phyloP scores from a whole-genome alignment of 257 asterid species.

The Fraxinus cuspidata region DNA sequence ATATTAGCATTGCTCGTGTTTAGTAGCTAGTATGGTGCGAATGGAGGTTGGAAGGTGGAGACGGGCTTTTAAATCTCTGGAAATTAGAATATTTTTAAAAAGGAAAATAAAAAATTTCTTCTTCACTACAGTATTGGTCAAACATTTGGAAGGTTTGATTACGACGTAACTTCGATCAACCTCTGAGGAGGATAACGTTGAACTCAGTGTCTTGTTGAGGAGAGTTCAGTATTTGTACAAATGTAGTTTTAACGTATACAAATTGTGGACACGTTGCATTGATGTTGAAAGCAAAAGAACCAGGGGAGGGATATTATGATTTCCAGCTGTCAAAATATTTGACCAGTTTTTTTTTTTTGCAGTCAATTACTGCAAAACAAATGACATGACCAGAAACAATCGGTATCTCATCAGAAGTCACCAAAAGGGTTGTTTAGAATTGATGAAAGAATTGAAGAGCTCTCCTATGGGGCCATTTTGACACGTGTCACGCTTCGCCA shows the following conservation, averaged over 20 bases:
- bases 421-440: slow-evolving; percentile 17
- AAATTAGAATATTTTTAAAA: neutral
- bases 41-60: neutral
- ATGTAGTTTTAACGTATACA: neutral
- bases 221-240: slow-evolving; percentile 17
- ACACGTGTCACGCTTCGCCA: neutral
- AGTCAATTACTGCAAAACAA: neutral
- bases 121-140: neutral
- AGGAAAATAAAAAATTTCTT: neutral
- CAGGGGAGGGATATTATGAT: neutral
- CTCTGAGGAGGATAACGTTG: neutral
- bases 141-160: slow-evolving; percentile 19
- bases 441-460: neutral
- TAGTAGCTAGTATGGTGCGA: neutral
- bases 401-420: slow-evolving; percentile 7
- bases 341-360: neutral
- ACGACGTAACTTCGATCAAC: slow-evolving; percentile 3
- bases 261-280: slow-evolving; percentile 14
- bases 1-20: too few species aligned
- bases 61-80: too few species aligned
- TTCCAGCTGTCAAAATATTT: neutral
- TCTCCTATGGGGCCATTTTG: neutral
- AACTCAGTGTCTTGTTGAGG: neutral
- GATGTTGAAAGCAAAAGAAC: neutral
- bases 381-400: slow-evolving; percentile 20